Evolutionary conservation across 1,284 basidiomycete genomes (phyloP), one percentile per base, ranked within the genome.

Genomic region (Coniferiporia weirii): DNA sequence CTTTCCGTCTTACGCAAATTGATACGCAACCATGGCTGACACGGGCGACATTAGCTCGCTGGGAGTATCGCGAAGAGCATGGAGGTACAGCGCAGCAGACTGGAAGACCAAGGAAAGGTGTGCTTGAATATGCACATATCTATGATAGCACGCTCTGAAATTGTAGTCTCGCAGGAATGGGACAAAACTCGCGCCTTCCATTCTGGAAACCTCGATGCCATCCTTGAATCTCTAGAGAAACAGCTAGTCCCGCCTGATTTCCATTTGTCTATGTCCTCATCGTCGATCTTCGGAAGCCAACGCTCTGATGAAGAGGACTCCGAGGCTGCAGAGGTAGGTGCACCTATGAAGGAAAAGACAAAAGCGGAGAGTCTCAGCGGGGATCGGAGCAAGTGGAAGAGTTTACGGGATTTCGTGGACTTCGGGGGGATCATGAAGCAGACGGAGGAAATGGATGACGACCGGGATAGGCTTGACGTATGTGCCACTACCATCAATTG

Each of bases 381-480:
- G 22, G 84, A 88, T 63, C 74, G 83, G 59, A 77, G 74, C 44
- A 76, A 73, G 48, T 92, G 90, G 89, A 92, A 90, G 76, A 88
- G 85, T 0, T 66, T 92, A 48, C 77, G 90, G 35, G 89, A 91
- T 67, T 92, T 92, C 70, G 85, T 91, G 32, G 87, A 91, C 66
- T 90, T 91, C 65, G 78, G 83, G 36, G 85, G 82, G 8, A 84
- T 92, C 47, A 89, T 92, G 59, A 84, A 88, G 57, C 77, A 83
- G 17, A 67, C 87, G 53, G 89, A 91, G 56, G 77, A 76, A 1
- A 81, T 91, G 56, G 90, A 92, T 64, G 77, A 74, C 59, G 87
- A 90, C 60, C 75, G 88, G 43, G 76, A 73, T 61, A 74, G 73
- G 38, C 73, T 91, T 35, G 89, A 91, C 62, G 89, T 89, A 63